phyloP scores from a whole-genome alignment of 495 filamentous ascomycete species.

The Aspergillus haitiensis region DNA sequence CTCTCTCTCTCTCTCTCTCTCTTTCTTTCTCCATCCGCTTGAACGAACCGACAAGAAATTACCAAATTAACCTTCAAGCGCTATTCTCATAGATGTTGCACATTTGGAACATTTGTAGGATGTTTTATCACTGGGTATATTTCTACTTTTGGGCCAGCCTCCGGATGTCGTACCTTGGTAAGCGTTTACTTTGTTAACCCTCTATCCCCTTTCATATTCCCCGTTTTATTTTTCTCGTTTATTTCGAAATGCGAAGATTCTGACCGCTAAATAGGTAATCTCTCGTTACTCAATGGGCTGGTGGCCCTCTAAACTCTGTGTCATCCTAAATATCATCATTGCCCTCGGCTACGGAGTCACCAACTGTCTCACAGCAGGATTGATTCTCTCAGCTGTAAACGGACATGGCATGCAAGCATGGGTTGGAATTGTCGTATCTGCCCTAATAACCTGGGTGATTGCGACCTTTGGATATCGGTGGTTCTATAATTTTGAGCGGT shows the following conservation, averaged over 20 bases:
- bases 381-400: conserved; percentile 32
- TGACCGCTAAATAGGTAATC: conserved; percentile 49
- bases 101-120: conserved; percentile 15
- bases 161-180: conserved; percentile 21
- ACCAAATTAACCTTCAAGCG: too few species aligned
- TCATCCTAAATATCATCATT: conserved; percentile 64
- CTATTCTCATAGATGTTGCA: neutral
- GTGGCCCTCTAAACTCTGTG: conserved; percentile 65
- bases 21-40: too few species aligned
- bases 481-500: conserved; percentile 21
- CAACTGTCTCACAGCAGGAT: conserved; percentile 50
- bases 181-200: neutral
- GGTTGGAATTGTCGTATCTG: conserved; percentile 20
- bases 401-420: conserved; percentile 6
- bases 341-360: conserved; percentile 67
- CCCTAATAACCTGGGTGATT: conserved; percentile 19
- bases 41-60: too few species aligned
- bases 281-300: conserved; percentile 71
- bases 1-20: too few species aligned
- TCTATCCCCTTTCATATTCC: neutral
- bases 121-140: conserved; percentile 16
- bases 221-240: too few species aligned
- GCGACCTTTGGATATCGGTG: conserved; percentile 18
- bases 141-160: conserved; percentile 19
- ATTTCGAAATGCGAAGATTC: neutral